Base-by-base conservation (phyloP, 1,139 yeast species). In the Candida frijolesensis region DNA sequence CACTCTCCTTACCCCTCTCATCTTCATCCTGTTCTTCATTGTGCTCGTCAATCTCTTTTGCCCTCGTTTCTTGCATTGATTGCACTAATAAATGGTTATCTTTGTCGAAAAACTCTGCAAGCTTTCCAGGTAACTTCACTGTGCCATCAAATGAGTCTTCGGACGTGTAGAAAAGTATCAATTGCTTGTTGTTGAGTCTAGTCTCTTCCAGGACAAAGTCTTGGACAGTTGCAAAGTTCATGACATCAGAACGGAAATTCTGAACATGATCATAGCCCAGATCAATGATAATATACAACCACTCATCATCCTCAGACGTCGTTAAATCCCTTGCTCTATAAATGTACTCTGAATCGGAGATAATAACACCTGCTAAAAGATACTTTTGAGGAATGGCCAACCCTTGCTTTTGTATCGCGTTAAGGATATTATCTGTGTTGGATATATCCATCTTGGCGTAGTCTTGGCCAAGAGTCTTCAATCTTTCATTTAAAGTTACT, bases 331-430 rank as follows among this genome's bases (percentile, higher is more conserved):
- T 56, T n/a, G 55, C 39, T 40, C 53, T 62, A 51, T 65, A 65
- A 35, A 60, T 65, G 53, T 70, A 74, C 43, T 69, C 68, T 4
- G 56, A 44, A 43, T 69, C 74, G 6, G 66, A 64, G n/a, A 70
- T 42, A 6, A 72, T 59, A 12, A 71, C 64, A 1, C 72, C 71
- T 0, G 63, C 54, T 29, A 72, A 57, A 2, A 57, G 46, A 51
- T 71, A 72, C 29, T 59, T 58, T 6, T 55, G 48, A 3, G 66
- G 65, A 4, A 49, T 42, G 5, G 52, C 53, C 3, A 58, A 47
- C n/a, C 53, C 54, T 12, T 57, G 50, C 1, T 47, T 45, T 12
- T 48, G 49, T 1, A 50, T 42, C 12, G 45, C 49, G 4, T 55
- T 49, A 33, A 62, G 46, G 9, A 72, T 54, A 48, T 70, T 65